A percentile compares a stretch with the other conserved stretches of the same genome.
Conservation (phyloP, 164 flowering plant genomes). For the Aristolochia fimbriata region DNA sequence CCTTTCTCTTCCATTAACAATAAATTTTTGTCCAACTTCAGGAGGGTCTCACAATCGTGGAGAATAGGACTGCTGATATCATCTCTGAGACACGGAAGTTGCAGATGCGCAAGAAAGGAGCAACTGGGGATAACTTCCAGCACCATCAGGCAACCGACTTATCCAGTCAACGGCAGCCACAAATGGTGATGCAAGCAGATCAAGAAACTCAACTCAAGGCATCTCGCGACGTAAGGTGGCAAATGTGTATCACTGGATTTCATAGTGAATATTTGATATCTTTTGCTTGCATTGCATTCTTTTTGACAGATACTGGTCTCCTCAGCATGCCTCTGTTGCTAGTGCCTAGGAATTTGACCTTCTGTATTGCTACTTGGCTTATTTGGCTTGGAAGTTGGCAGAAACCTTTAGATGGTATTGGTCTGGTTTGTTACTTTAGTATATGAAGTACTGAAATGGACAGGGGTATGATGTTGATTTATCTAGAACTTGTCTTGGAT, state of each 20-base stretch:
- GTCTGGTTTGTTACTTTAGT: no score
- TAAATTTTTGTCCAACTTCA: constrained; percentile 13
- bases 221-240: constrained; percentile 99
- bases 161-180: constrained; percentile 24
- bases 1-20: background rate
- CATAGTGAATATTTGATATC: background rate
- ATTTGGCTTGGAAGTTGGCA: no score
- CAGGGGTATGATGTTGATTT: no score
- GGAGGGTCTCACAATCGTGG: constrained; percentile 83
- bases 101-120: constrained; percentile 57
- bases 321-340: no score
- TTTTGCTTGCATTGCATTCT: no score
- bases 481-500: no score
- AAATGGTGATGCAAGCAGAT: constrained; percentile 29
- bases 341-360: no score
- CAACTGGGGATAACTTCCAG: constrained; percentile 18
- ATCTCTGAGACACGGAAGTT: constrained; percentile 79
- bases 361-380: no score
- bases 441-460: no score
- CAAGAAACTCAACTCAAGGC: constrained; percentile 93
- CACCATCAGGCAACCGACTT: constrained; percentile 22
- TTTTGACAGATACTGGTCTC: no score
- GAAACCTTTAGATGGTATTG: no score
- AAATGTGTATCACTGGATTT: constrained; percentile 30
- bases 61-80: constrained; percentile 69